These are phyloP conservation scores for Symmetrospora coprosmae DNA, from an alignment of 768 basidiomycete genomes.

Conservation along the genomic window DNA sequence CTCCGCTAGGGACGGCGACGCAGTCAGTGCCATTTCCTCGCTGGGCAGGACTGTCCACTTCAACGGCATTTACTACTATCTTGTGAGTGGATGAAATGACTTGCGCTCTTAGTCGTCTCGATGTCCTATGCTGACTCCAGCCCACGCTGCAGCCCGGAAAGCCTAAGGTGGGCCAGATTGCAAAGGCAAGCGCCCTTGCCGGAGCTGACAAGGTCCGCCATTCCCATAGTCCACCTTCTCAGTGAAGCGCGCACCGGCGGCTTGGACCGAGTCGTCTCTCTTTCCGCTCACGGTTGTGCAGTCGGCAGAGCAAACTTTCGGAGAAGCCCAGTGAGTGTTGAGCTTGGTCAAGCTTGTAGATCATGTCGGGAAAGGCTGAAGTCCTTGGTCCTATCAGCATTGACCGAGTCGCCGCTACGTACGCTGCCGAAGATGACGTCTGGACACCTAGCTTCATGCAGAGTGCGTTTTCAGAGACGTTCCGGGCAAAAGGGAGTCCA, in stretches of 20 bases:
- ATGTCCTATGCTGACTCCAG: too few species aligned
- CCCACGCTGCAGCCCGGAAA: too few species aligned
- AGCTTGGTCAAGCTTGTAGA: not conserved
- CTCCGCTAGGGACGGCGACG: too few species aligned
- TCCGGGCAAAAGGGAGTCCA: not conserved
- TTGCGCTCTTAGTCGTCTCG: too few species aligned
- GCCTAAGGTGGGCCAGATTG: too few species aligned
- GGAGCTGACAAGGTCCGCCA: not conserved
- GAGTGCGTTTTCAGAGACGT: not conserved
- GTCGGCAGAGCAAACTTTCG: not conserved
- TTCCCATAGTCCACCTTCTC: not conserved
- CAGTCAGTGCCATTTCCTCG: not conserved
- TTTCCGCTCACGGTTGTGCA: slow-evolving; percentile 2
- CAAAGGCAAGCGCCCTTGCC: too few species aligned
- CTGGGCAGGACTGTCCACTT: slow-evolving; percentile 13
- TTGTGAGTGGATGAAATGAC: slow-evolving; percentile 4
- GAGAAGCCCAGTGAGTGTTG: not conserved
- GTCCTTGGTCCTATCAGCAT: not conserved
- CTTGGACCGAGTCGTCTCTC: not conserved
- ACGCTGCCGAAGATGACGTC: not conserved
- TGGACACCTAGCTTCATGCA: not conserved
- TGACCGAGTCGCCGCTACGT: not conserved
- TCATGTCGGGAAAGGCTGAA: not conserved
- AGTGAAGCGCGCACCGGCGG: not conserved
- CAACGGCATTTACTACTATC: not conserved